Percentiles rank a stretch among this genome's conserved stretches.
Conservation (phyloP, 1,139 yeast genomes). For the Pichia terricola region DNA sequence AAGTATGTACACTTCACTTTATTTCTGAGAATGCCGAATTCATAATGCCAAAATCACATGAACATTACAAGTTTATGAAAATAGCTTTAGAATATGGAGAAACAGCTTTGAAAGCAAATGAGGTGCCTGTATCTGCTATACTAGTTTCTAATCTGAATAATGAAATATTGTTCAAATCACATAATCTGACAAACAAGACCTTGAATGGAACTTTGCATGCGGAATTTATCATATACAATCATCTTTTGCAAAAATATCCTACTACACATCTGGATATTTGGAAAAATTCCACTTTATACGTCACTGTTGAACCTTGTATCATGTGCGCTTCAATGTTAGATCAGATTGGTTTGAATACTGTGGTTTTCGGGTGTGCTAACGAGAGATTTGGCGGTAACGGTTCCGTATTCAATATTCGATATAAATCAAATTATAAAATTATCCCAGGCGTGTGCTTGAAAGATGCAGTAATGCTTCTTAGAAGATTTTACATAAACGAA, state of each 20-base stretch:
- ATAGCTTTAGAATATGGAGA: slow-evolving; percentile 45
- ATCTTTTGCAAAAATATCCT: slow-evolving; percentile 29
- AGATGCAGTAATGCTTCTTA: slow-evolving; percentile 72
- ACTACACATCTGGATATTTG: slow-evolving; percentile 29
- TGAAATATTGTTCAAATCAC: slow-evolving; percentile 62
- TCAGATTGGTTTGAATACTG: slow-evolving; percentile 64
- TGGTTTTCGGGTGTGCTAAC: slow-evolving; percentile 86
- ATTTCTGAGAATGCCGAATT: too few species aligned
- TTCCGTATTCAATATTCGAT: slow-evolving; percentile 59
- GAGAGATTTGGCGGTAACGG: slow-evolving; percentile 98
- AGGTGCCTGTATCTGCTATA: slow-evolving; percentile 70
- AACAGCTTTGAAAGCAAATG: slow-evolving; percentile 45
- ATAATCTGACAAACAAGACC: slow-evolving; percentile 83
- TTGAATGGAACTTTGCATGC: slow-evolving; percentile 86
- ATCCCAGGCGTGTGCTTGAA: slow-evolving; percentile 72
- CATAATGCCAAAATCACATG: neutral
- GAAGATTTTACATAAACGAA: slow-evolving; percentile 78
- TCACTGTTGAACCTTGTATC: slow-evolving; percentile 95
- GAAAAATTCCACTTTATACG: slow-evolving; percentile 56
- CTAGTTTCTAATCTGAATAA: slow-evolving; percentile 35
- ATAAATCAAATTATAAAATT: slow-evolving; percentile 29
- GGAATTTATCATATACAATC: slow-evolving; percentile 72
- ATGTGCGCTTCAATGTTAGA: slow-evolving; percentile 95
- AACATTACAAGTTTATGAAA: slow-evolving; percentile 34
- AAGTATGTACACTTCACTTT: too few species aligned